A percentile compares a stretch with the other conserved stretches of the same genome.
phyloP scores from a whole-genome alignment of 768 basidiomycete genomes.

The Leccinum variicolor region DNA sequence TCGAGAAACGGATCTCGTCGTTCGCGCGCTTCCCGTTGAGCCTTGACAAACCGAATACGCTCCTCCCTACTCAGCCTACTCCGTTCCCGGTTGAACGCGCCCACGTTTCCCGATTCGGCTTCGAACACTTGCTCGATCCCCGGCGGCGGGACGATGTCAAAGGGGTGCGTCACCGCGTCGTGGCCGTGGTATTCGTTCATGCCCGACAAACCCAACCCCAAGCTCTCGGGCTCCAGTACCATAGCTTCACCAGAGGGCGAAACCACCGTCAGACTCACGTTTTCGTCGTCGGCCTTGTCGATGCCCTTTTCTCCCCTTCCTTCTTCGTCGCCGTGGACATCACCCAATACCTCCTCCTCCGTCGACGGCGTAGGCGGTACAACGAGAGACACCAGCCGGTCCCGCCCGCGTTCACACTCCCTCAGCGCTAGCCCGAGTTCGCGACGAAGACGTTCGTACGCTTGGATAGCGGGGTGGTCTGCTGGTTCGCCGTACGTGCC shows the following conservation, averaged over 20 bases:
- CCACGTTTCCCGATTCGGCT: slow-evolving; percentile 43
- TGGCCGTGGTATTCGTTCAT: slow-evolving; percentile 42
- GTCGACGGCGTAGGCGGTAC: slow-evolving; percentile 37
- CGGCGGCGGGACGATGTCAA: slow-evolving; percentile 37
- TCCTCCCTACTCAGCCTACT: slow-evolving; percentile 73
- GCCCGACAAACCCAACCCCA: background rate
- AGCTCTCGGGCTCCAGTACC: background rate
- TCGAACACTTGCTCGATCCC: slow-evolving; percentile 87
- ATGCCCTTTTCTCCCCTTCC: background rate
- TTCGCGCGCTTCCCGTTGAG: slow-evolving; percentile 30
- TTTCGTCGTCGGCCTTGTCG: background rate
- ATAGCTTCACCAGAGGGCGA: slow-evolving; percentile 26
- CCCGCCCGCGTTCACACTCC: slow-evolving; percentile 80
- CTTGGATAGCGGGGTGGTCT: slow-evolving; percentile 53
- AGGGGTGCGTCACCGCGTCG: background rate
- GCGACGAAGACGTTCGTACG: slow-evolving; percentile 71
- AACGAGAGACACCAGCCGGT: slow-evolving; percentile 56
- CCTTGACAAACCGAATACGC: slow-evolving; percentile 59
- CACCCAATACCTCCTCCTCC: slow-evolving; percentile 34
- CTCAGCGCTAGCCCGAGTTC: slow-evolving; percentile 76
- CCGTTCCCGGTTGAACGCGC: slow-evolving; percentile 49
- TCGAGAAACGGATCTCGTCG: background rate
- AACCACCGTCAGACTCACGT: background rate
- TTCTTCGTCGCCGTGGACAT: background rate
- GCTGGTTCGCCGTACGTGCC: slow-evolving; percentile 10